These are phyloP conservation scores for Hypomontagnella submonticulosa DNA, from an alignment of 495 filamentous ascomycete genomes.

Conservation along the genomic window DNA sequence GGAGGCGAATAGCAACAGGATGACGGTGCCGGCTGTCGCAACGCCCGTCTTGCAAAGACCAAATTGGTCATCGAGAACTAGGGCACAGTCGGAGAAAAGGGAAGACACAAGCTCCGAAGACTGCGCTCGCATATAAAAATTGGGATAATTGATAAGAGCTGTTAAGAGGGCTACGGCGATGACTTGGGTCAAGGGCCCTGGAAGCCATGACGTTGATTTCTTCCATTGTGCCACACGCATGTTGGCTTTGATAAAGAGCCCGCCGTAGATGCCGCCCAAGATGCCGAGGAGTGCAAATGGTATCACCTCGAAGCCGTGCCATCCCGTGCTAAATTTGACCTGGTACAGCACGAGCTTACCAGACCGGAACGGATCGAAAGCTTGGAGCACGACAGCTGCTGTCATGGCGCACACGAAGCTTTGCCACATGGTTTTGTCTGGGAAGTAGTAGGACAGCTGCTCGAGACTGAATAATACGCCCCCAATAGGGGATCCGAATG, in stretches of 20 bases:
- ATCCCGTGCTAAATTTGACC: constrained; percentile 89
- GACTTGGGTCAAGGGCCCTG: constrained; percentile 80
- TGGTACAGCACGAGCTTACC: constrained; percentile 97
- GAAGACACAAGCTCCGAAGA: constrained; percentile 91
- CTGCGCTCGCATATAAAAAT: constrained; percentile 92
- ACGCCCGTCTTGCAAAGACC: constrained; percentile 85
- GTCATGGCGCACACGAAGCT: constrained; percentile 99
- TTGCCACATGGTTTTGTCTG: constrained; percentile 99
- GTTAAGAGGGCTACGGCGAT: constrained; percentile 77
- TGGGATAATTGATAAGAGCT: constrained; percentile 91
- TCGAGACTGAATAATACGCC: constrained; percentile 94
- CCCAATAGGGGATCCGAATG: constrained; percentile 96
- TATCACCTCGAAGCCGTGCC: constrained; percentile 94
- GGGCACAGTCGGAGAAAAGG: constrained; percentile 89
- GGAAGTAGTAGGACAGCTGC: constrained; percentile 98
- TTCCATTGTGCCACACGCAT: constrained; percentile 88
- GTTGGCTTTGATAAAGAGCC: constrained; percentile 93
- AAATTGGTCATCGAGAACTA: constrained; percentile 80
- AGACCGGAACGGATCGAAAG: constrained; percentile 92
- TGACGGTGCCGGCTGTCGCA: constrained; percentile 75
- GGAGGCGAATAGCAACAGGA: constrained; percentile 81
- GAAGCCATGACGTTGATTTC: constrained; percentile 67
- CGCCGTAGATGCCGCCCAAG: constrained; percentile 90
- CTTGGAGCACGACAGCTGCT: constrained; percentile 91
- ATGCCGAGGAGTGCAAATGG: constrained; percentile 90